Evolutionary conservation across 805 yeast genomes (phyloP).

Genomic region (Ogataea paradorogensis): DNA sequence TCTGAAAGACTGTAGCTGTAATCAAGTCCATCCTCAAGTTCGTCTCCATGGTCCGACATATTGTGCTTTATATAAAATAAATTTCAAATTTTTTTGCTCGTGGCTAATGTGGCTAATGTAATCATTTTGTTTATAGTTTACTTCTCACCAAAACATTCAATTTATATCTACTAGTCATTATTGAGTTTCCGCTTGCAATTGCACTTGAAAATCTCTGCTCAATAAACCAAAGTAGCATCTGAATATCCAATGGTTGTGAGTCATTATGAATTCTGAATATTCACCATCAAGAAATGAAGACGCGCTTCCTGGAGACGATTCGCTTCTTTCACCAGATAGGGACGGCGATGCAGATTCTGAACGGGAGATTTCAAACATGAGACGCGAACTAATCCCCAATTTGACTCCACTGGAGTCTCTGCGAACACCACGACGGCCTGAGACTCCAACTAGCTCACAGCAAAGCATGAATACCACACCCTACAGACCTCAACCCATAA

Average conservation of each 20-base stretch:
- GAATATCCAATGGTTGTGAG: not conserved
- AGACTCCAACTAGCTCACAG: constrained; percentile 5
- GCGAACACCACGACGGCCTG: constrained; percentile 10
- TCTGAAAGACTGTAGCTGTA: constrained; percentile 64
- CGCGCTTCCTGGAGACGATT: constrained; percentile 12
- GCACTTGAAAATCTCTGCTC: too few relatives aligned
- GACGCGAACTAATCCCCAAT: not conserved
- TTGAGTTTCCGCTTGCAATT: too few relatives aligned
- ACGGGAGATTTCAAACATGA: not conserved
- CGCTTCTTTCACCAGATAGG: constrained; percentile 14
- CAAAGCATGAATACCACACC: constrained; percentile 4
- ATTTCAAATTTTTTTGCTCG: constrained; percentile 1
- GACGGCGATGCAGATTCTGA: constrained; percentile 7
- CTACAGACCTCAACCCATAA: constrained; percentile 1
- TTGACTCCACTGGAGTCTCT: constrained; percentile 3
- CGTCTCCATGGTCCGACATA: constrained; percentile 42
- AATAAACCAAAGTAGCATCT: too few relatives aligned
- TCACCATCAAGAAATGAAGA: constrained; percentile 15
- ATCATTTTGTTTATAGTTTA: constrained; percentile 2
- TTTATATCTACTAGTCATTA: not conserved
- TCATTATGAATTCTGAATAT: constrained; percentile 4
- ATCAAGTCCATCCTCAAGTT: constrained; percentile 17
- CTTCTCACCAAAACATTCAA: not conserved
- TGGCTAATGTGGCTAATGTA: constrained; percentile 3
- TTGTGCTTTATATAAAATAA: not conserved